phyloP scores from a whole-genome alignment of 345 rosid species.

The Gossypium raimondii region DNA sequence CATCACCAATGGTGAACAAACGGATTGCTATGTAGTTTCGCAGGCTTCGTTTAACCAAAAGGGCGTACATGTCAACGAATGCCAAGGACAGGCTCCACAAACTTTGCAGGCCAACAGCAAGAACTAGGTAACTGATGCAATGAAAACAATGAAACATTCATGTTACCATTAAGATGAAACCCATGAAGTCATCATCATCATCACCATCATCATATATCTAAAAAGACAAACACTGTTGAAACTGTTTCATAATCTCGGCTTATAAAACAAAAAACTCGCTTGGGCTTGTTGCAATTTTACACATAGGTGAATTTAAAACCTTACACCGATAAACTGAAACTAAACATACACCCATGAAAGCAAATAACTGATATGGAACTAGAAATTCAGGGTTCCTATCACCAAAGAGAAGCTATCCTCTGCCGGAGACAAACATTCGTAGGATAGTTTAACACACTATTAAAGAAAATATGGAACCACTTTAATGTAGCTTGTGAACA shows the following conservation, averaged over 20 bases:
- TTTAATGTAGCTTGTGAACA: neutral
- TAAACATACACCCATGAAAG: neutral
- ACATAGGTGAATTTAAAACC: neutral
- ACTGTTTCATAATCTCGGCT: slow-evolving; percentile 1
- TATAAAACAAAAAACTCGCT: neutral
- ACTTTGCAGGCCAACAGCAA: slow-evolving; percentile 66
- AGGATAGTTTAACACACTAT: neutral
- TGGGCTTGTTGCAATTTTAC: neutral
- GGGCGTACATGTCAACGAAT: slow-evolving; percentile 55
- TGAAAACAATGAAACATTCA: slow-evolving; percentile 11
- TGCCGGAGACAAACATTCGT: neutral
- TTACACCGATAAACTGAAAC: neutral
- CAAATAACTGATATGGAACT: neutral
- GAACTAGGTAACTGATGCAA: slow-evolving; percentile 58
- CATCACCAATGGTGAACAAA: slow-evolving; percentile 70
- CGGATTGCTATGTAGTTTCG: slow-evolving; percentile 38
- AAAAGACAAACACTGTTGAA: neutral
- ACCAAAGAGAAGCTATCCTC: neutral
- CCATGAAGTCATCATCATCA: neutral
- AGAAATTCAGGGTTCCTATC: neutral
- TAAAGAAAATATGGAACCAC: neutral
- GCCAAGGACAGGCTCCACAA: slow-evolving; percentile 74
- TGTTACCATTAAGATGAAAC: neutral
- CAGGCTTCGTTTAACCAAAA: slow-evolving; percentile 63
- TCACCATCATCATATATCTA: neutral